Base-by-base conservation (phyloP, 352 stramenopile genomes). In the Pythium phragmiticola region DNA sequence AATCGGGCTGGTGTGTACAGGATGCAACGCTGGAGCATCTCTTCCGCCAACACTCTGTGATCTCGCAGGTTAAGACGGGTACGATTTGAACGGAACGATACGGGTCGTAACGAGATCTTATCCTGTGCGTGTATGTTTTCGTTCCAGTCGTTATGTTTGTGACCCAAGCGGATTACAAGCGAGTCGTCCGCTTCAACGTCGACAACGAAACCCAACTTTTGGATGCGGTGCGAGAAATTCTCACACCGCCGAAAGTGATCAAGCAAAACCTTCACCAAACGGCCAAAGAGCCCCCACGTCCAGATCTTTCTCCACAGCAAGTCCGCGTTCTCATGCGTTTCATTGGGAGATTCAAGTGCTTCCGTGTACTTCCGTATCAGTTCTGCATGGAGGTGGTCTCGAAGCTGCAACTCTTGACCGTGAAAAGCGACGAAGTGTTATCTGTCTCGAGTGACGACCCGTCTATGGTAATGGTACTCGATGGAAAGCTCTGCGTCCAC, bases 41-140 rank as follows among this genome's bases (percentile, higher is more conserved):
- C 42, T 76, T 75, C 46, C 75, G 77, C 0, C 72, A 74, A 28
- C 57, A 65, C 6, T 76, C 75, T 0, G 73, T 64, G 12, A 66
- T 87, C 21, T 64, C 77, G 3, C 77, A 87, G 60, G 63, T 70
- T 7, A 74, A 76, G 36, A 79, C 75, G 54, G 67, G 76, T 85
- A 43, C 37, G 14, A 30, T 36, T 14, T 7, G 14, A 30, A 26
- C 16, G n/a, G 14, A 47, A 16, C 6, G 39, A 59, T 60, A 36
- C 36, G 8, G 26, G 7, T 21, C 0, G 17, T 42, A 21, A 26
- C 26, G 26, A 21, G 26, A 55, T 36, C 33, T 57, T n/a, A 57
- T 19, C 36, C 0, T 17, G 5, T 5, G 28, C 28, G 49, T 30
- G 14, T 30, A 33, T 45, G 13, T 21, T 4, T 7, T 34, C n/a